Conservation (phyloP, 306 rosid species). For the Cicer judaicum region DNA sequence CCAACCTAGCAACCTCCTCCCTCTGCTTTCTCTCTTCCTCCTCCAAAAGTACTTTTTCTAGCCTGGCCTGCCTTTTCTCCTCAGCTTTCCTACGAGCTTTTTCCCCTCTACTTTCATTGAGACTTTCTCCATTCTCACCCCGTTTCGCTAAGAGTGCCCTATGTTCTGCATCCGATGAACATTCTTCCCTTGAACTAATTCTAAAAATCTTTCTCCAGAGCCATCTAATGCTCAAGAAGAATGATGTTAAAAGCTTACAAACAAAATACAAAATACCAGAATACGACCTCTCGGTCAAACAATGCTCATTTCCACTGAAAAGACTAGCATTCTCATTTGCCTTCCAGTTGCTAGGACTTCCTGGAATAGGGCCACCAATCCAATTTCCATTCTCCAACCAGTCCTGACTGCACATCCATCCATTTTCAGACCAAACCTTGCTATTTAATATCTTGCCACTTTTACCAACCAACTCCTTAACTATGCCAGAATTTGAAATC, state of each 20-base stretch:
- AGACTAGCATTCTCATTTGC: conserved; percentile 59
- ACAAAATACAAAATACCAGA: conserved; percentile 74
- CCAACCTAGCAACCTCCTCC: conserved; percentile 98
- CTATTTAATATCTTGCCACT: conserved; percentile 87
- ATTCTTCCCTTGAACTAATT: conserved; percentile 75
- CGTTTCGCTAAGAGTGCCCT: conserved; percentile 68
- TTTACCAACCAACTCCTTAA: conserved; percentile 86
- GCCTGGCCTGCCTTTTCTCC: conserved; percentile 96
- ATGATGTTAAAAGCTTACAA: conserved; percentile 74
- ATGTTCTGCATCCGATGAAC: conserved; percentile 76
- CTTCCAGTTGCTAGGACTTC: conserved; percentile 72
- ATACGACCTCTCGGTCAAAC: conserved; percentile 85
- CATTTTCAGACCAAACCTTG: conserved; percentile 90
- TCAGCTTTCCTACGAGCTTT: conserved; percentile 99
- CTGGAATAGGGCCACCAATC: conserved; percentile 69
- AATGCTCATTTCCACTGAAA: conserved; percentile 81
- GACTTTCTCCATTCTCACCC: conserved; percentile 78
- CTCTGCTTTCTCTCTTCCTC: conserved; percentile 98
- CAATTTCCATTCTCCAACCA: conserved; percentile 91
- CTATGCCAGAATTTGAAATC: conserved; percentile 67
- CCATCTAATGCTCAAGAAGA: conserved; percentile 90
- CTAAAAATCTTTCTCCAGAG: conserved; percentile 91
- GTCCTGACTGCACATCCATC: conserved; percentile 90
- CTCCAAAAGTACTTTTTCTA: conserved; percentile 91
- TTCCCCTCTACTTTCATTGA: conserved; percentile 86